Percentiles rank a stretch among this genome's conserved stretches.
These are phyloP conservation scores for Aureobasidium namibiae DNA, from an alignment of 2,329 filamentous ascomycete species.

Conservation along the genomic window DNA sequence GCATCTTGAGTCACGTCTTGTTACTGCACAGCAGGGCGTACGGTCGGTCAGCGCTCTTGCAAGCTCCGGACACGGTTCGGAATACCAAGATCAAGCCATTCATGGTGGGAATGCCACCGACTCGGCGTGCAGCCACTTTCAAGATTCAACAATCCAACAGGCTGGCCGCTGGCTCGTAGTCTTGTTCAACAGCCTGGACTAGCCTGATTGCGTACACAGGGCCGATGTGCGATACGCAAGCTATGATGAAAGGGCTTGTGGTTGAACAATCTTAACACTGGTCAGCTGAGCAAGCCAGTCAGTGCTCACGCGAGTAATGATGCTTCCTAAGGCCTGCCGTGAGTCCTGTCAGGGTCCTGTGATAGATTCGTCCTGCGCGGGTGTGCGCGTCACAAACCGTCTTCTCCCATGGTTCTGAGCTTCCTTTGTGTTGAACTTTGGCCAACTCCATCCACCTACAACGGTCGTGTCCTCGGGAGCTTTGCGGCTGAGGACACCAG, in stretches of 20 bases:
- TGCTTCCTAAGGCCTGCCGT: not conserved
- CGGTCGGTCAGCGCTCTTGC: not conserved
- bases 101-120: not conserved
- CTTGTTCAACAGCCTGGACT: not conserved
- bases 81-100: not conserved
- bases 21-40: not conserved
- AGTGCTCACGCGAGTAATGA: not conserved
- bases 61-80: not conserved
- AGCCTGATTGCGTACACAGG: not conserved
- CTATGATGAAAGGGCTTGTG: not conserved
- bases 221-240: not conserved
- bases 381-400: constrained; percentile 8
- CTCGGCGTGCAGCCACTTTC: not conserved
- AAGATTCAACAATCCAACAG: not conserved
- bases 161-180: not conserved
- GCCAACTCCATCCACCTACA: not conserved
- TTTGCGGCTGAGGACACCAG: not conserved
- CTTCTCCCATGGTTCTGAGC: not conserved
- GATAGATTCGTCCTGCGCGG: not conserved
- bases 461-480: too few species aligned
- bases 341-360: constrained; percentile 7
- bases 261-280: constrained; percentile 3
- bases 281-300: not conserved
- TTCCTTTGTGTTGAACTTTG: not conserved
- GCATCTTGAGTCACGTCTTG: not conserved